Percentiles rank a stretch among this genome's conserved stretches.
phyloP scores from a whole-genome alignment of 495 filamentous ascomycete species.

The Lepraria neglecta region DNA sequence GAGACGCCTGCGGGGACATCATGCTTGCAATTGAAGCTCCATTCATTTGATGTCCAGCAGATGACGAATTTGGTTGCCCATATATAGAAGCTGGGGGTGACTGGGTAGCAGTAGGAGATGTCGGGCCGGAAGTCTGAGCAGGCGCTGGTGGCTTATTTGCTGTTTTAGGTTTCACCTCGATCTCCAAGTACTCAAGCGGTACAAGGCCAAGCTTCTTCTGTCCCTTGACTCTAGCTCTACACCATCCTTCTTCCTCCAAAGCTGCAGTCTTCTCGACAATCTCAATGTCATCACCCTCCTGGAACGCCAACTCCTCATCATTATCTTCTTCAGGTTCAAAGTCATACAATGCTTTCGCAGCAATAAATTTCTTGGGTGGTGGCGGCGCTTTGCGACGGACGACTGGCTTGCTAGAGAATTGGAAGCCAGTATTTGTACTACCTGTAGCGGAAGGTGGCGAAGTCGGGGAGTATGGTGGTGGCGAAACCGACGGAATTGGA shows the following conservation, averaged over 20 bases:
- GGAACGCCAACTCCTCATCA: conserved; percentile 17
- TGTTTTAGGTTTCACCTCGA: background rate
- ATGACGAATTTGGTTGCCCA: background rate
- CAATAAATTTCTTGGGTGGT: conserved; percentile 8
- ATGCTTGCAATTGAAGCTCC: background rate
- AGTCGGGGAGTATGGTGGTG: conserved; percentile 2
- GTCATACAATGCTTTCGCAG: conserved; percentile 17
- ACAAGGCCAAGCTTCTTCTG: conserved; percentile 15
- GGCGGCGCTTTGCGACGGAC: conserved; percentile 17
- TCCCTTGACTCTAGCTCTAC: conserved; percentile 17
- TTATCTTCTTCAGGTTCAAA: conserved; percentile 15
- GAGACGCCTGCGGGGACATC: background rate
- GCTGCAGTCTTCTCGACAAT: conserved; percentile 11
- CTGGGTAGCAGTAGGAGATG: background rate
- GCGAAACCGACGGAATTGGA: background rate
- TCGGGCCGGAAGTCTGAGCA: no score
- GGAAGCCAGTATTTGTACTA: background rate
- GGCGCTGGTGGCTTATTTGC: background rate
- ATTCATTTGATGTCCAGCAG: background rate
- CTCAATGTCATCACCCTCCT: conserved; percentile 17
- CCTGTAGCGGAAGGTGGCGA: background rate
- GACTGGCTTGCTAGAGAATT: conserved; percentile 4
- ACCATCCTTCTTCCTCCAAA: conserved; percentile 21
- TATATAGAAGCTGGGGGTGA: background rate
- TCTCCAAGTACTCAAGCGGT: conserved; percentile 17